These are phyloP conservation scores for Heliosperma pusillum DNA, from an alignment of 148 eudicot genomes.

Conservation along the genomic window DNA sequence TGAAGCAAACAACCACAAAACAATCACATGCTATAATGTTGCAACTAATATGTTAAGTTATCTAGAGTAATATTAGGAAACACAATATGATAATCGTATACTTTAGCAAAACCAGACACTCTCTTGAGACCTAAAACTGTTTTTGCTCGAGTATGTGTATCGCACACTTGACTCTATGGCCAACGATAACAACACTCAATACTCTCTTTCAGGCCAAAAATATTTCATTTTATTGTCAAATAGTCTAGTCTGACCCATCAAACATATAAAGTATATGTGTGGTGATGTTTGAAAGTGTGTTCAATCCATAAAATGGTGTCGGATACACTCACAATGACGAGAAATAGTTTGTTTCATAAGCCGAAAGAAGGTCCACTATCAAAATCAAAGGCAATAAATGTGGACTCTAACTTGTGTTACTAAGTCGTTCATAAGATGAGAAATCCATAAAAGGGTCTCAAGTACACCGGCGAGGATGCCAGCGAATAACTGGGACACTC, in stretches of 20 bases:
- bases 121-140: background rate
- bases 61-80: no score
- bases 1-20: slow-evolving; percentile 20
- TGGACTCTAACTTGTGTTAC: background rate
- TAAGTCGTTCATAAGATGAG: no score
- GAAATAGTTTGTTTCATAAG: no score
- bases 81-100: no score
- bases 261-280: background rate
- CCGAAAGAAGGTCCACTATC: no score
- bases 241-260: background rate
- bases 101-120: background rate
- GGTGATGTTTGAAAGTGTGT: no score
- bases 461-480: background rate
- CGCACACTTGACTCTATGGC: background rate
- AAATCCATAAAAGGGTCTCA: background rate
- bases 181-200: background rate
- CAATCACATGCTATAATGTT: background rate
- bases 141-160: no score
- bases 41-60: no score
- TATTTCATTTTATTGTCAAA: background rate
- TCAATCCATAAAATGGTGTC: no score
- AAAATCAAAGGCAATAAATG: no score
- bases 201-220: background rate
- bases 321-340: no score
- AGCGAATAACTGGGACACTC: no score